Conservation (phyloP, 2,329 filamentous ascomycete species). For the Talaromyces sp. region DNA sequence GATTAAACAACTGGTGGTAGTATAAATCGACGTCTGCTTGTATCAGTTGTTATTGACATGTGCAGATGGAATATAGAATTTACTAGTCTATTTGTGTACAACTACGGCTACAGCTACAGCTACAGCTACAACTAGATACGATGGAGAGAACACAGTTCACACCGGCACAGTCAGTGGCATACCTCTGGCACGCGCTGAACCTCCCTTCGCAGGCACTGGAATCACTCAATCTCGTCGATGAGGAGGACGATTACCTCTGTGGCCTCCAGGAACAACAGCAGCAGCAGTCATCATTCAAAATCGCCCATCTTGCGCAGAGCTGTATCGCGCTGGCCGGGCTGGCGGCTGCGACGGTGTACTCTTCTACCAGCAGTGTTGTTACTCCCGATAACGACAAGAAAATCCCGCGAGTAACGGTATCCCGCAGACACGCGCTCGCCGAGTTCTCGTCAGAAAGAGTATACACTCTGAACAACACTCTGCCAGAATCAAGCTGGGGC, state of each 20-base stretch:
- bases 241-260: background rate
- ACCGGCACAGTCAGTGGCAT: background rate
- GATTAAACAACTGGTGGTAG: background rate
- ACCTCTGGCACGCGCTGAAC: background rate
- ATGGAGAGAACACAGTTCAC: background rate
- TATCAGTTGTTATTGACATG: too few relatives aligned
- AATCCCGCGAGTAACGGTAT: slow-evolving; percentile 40
- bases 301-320: slow-evolving; percentile 50
- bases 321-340: slow-evolving; percentile 51
- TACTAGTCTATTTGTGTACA: too few relatives aligned
- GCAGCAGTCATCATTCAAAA: slow-evolving; percentile 51
- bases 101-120: too few relatives aligned
- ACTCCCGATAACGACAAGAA: background rate
- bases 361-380: slow-evolving; percentile 25
- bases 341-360: slow-evolving; percentile 44
- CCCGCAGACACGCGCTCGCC: slow-evolving; percentile 42
- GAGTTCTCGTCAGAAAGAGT: slow-evolving; percentile 54
- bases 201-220: background rate
- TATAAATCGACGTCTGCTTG: too few relatives aligned
- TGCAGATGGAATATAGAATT: too few relatives aligned
- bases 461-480: slow-evolving; percentile 41
- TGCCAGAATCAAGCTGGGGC: slow-evolving; percentile 32
- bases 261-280: background rate
- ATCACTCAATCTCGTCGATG: background rate
- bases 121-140: background rate